These are phyloP conservation scores for Aspergillus alliaceus DNA, from an alignment of 2,329 filamentous ascomycete species.

Conservation along the genomic window DNA sequence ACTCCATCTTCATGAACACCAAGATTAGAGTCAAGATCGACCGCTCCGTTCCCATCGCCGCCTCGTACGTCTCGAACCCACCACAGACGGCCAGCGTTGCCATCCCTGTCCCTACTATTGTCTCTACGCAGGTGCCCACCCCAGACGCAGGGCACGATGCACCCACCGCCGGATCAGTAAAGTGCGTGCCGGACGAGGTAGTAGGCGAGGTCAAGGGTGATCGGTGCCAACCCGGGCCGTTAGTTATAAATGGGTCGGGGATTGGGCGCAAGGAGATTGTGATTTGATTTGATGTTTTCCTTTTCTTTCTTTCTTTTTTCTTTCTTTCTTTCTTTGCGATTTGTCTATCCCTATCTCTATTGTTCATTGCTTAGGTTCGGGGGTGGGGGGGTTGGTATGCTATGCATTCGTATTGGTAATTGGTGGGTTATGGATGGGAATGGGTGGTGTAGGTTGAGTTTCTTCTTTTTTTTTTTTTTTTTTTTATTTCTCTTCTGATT, in stretches of 20 bases:
- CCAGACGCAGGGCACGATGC: no score
- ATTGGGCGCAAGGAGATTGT: slow-evolving; percentile 19
- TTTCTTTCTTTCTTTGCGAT: background rate
- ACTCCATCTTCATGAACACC: slow-evolving; percentile 31
- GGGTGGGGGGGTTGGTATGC: no score
- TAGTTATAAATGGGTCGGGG: slow-evolving; percentile 37
- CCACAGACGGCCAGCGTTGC: background rate
- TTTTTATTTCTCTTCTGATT: background rate
- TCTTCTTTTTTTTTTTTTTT: background rate
- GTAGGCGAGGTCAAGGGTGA: no score
- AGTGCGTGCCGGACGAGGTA: no score
- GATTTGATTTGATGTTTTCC: slow-evolving; percentile 6
- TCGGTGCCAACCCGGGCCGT: slow-evolving; percentile 21
- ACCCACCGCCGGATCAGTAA: no score
- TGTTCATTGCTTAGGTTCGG: no score
- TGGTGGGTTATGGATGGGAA: no score
- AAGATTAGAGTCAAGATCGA: slow-evolving; percentile 37
- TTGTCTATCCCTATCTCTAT: no score
- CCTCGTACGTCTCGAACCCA: background rate
- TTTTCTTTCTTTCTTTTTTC: background rate
- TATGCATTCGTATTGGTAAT: no score
- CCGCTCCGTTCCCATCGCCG: slow-evolving; percentile 15
- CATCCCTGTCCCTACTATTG: no score
- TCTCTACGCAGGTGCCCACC: background rate
- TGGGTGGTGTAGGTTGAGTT: no score